Percentiles rank a stretch among this genome's conserved stretches.
phyloP scores from a whole-genome alignment of 2,329 filamentous ascomycete species.

The Epichloe glyceriae region DNA sequence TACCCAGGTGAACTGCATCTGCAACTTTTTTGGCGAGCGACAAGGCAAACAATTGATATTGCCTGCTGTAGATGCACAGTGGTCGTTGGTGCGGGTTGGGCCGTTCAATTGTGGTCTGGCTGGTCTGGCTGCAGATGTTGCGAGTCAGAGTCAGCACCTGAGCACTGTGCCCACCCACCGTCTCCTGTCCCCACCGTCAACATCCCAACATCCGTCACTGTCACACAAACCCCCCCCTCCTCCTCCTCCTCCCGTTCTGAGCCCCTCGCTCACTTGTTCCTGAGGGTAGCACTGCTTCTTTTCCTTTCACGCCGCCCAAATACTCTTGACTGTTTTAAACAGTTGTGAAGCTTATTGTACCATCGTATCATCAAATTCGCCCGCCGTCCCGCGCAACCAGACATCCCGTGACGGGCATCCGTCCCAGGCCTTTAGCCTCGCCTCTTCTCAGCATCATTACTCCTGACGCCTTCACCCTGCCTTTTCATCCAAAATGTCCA shows the following conservation, averaged over 20 bases:
- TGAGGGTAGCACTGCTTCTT: neutral
- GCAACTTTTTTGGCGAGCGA: too few species aligned
- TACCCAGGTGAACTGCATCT: too few species aligned
- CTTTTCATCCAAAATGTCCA: conserved; percentile 34
- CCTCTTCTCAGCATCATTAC: conserved; percentile 1
- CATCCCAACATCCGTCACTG: neutral
- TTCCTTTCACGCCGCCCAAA: neutral
- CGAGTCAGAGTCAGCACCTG: too few species aligned
- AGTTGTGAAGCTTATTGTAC: neutral
- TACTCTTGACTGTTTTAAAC: neutral
- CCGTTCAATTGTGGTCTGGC: too few species aligned
- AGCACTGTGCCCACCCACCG: neutral
- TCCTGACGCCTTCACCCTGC: conserved; percentile 5
- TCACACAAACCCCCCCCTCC: neutral
- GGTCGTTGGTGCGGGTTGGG: too few species aligned
- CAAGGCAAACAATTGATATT: too few species aligned
- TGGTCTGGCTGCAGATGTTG: too few species aligned
- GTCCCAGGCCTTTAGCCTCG: neutral
- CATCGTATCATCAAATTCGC: neutral
- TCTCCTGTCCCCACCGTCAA: neutral
- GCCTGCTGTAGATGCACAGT: too few species aligned
- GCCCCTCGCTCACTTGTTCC: neutral
- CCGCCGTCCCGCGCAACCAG: conserved; percentile 2
- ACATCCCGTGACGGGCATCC: conserved; percentile 5
- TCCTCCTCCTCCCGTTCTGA: neutral